A percentile compares a stretch with the other conserved stretches of the same genome.
These are phyloP conservation scores for Turnera subulata DNA, from an alignment of 345 rosid species.

Conservation along the genomic window DNA sequence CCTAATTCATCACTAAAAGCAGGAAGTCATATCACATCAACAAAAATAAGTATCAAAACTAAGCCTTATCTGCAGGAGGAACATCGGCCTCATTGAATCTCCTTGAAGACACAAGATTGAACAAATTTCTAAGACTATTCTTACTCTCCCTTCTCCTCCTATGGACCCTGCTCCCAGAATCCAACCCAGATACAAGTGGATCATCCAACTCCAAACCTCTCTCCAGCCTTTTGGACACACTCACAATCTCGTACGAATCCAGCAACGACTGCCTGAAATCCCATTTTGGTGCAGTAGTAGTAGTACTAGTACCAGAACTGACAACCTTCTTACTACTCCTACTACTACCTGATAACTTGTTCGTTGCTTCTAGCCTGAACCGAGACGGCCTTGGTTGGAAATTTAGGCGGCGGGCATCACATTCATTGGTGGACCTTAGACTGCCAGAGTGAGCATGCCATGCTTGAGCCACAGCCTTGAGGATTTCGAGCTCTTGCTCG, in stretches of 20 bases:
- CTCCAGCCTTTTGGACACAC: slow-evolving; percentile 55
- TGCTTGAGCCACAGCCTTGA: slow-evolving; percentile 87
- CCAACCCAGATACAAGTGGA: slow-evolving; percentile 22
- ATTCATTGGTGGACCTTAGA: slow-evolving; percentile 41
- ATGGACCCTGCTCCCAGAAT: slow-evolving; percentile 1
- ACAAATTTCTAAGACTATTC: slow-evolving; percentile 66
- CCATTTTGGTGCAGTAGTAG: slow-evolving; percentile 33
- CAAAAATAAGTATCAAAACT: not conserved
- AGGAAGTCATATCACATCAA: not conserved
- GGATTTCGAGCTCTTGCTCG: slow-evolving; percentile 46
- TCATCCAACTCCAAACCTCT: slow-evolving; percentile 36
- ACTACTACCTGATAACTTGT: slow-evolving; percentile 16
- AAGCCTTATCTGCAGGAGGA: slow-evolving; percentile 13
- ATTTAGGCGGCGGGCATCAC: slow-evolving; percentile 40
- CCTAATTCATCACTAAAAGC: not conserved
- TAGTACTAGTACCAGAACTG: slow-evolving; percentile 1
- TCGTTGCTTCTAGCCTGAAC: slow-evolving; percentile 61
- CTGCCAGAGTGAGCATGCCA: slow-evolving; percentile 59
- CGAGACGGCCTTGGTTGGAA: slow-evolving; percentile 55
- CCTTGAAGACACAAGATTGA: slow-evolving; percentile 44
- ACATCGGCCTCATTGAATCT: slow-evolving; percentile 36
- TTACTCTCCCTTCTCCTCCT: slow-evolving; percentile 37
- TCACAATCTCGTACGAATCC: slow-evolving; percentile 79
- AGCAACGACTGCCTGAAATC: slow-evolving; percentile 65
- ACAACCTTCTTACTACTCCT: no score